Evolutionary conservation across 2,329 filamentous ascomycete species (phyloP), one percentile per base, ranked within the genome.

Genomic region (Trichoderma aggressivum): DNA sequence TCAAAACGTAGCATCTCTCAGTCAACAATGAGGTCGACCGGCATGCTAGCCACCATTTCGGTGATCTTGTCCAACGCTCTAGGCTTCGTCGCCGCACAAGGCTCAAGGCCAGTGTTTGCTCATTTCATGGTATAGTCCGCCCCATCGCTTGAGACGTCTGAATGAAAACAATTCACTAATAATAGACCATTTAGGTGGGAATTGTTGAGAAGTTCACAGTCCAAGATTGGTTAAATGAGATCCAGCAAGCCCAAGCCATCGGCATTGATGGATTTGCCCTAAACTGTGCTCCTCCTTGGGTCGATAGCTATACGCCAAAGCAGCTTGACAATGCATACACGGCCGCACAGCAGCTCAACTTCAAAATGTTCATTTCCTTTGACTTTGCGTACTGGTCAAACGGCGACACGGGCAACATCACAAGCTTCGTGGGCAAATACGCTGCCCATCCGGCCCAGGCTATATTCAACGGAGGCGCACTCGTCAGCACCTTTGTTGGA

Each of bases 331-430:
- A 73, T 47, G 74, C 74, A 6, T 75, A 75, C 47, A 63, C 73
- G 12, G 73, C 75, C 21, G 74, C 72, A 5, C 36, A 61, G 18
- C 71, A 75, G 36, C 39, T 74, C 12, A 71, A 70, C 47, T 75
- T 75, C 60, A 74, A 72, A 32, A 71, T 75, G 60, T 76, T 76
- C 68, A 74, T 76, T 68, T 76, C 74, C 1, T 75, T 75, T 36
- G 74, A 75, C 69, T 76, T 76, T 59, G 73, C 73, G 8, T 76
- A 75, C 70, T 76, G 74, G 75, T 70, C 68, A n/a, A 72, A 72
- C 21, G 72, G 71, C 50, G 75, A 76, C 50, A 72, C 73, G 1
- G 65, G 56, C 39, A 69, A 73, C 21, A 76, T 76, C 58, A 72
- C 70, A 6, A 68, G 70, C 61, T 68, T 74, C 26, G 43, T 74